phyloP scores from a whole-genome alignment of 768 basidiomycete species.

The Tulasnella sp. region DNA sequence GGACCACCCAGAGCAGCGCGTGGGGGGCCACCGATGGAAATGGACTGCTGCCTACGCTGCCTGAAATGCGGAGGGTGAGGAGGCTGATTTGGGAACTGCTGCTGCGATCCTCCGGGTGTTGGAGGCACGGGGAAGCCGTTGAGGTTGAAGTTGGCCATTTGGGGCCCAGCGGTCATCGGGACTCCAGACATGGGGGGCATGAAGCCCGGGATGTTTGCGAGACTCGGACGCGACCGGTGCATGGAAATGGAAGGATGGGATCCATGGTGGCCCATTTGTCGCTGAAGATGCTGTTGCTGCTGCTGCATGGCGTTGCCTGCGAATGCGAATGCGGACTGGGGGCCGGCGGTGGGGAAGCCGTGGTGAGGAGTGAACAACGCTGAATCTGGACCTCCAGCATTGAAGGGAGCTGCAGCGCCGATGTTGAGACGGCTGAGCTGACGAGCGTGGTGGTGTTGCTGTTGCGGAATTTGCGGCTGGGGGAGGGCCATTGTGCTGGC shows the following conservation, averaged over 20 bases:
- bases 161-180: conserved; percentile 23
- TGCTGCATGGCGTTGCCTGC: conserved; percentile 23
- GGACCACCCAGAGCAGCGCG: conserved; percentile 81
- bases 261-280: conserved; percentile 6
- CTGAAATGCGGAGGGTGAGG: not conserved
- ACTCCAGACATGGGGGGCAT: conserved; percentile 19
- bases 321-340: conserved; percentile 27
- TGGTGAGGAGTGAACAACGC: conserved; percentile 24
- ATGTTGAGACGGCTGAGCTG: conserved; percentile 26
- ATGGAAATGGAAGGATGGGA: conserved; percentile 10
- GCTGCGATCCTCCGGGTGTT: conserved; percentile 23
- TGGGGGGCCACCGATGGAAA: conserved; percentile 82
- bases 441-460: conserved; percentile 23
- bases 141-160: conserved; percentile 3
- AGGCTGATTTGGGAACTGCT: not conserved
- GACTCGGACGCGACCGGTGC: conserved; percentile 30
- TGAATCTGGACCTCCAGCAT: not conserved
- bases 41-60: conserved; percentile 36
- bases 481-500: conserved; percentile 22
- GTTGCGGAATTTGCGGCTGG: conserved; percentile 19
- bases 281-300: conserved; percentile 24
- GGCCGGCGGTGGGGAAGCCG: conserved; percentile 5
- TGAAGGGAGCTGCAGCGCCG: not conserved
- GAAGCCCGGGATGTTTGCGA: conserved; percentile 26
- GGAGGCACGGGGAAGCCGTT: conserved; percentile 26